Conservation (phyloP, 2,329 filamentous ascomycete species). For the Aspergillus alliaceus region DNA sequence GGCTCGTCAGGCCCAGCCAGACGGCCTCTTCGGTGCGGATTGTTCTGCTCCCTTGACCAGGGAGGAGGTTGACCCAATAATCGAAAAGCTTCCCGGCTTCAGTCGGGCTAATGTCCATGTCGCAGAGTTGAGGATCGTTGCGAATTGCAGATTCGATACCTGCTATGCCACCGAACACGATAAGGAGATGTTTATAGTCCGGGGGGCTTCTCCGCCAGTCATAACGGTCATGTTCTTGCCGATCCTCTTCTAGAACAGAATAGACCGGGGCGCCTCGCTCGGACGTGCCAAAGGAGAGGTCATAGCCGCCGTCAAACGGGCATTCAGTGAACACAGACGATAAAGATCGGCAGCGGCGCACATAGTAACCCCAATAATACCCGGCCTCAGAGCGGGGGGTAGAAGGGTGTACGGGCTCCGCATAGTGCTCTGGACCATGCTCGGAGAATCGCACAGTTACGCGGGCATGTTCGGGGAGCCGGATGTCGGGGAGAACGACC, state of each 20-base stretch:
- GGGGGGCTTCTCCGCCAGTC: conserved; percentile 39
- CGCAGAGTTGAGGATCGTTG: conserved; percentile 58
- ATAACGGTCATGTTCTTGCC: conserved; percentile 6
- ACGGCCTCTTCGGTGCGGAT: conserved; percentile 84
- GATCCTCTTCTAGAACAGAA: conserved; percentile 42
- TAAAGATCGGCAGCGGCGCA: conserved; percentile 66
- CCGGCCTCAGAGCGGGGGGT: conserved; percentile 72
- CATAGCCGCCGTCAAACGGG: conserved; percentile 74
- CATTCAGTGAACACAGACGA: conserved; percentile 76
- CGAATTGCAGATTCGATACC: conserved; percentile 75
- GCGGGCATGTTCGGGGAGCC: conserved; percentile 68
- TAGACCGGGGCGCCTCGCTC: conserved; percentile 64
- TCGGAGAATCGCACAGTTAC: conserved; percentile 68
- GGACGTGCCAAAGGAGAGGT: conserved; percentile 79
- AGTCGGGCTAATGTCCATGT: conserved; percentile 63
- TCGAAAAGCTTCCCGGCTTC: conserved; percentile 75
- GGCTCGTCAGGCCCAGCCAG: conserved; percentile 70
- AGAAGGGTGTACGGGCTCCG: conserved; percentile 66
- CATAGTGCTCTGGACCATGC: conserved; percentile 37
- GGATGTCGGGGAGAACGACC: conserved; percentile 55
- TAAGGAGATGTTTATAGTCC: conserved; percentile 64
- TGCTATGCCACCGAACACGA: conserved; percentile 79
- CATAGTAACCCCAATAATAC: conserved; percentile 83
- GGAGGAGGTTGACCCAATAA: conserved; percentile 78
- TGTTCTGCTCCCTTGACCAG: conserved; percentile 76